Evolutionary conservation across 2,329 filamentous ascomycete genomes (phyloP).

Genomic region (Proliferodiscus dingleyae): DNA sequence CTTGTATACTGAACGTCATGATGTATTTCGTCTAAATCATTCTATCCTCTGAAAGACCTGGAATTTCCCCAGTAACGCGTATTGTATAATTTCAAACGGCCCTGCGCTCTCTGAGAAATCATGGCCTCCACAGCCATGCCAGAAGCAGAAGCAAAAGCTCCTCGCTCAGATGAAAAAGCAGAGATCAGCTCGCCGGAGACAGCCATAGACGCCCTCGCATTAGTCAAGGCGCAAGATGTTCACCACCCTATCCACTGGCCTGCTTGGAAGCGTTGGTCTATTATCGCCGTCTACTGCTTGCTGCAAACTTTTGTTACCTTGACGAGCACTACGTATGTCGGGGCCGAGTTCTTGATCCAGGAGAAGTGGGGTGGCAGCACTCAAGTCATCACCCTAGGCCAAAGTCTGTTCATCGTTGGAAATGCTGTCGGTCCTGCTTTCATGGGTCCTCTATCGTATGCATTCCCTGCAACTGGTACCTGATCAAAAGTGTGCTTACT

Average conservation of each 20-base stretch:
- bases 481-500: conserved; percentile 1
- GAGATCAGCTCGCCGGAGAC: conserved; percentile 6
- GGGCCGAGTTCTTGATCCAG: conserved; percentile 35
- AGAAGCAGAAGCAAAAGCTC: too few species aligned
- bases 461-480: conserved; percentile 6
- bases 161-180: too few species aligned
- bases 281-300: conserved; percentile 22
- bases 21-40: too few species aligned
- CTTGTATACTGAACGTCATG: too few species aligned
- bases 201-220: conserved; percentile 22
- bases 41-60: too few species aligned
- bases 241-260: conserved; percentile 29
- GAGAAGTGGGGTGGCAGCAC: conserved; percentile 34
- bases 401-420: conserved; percentile 40
- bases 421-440: conserved; percentile 39
- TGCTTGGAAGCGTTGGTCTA: conserved; percentile 23
- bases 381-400: conserved; percentile 37
- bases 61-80: too few species aligned
- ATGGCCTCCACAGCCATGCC: too few species aligned
- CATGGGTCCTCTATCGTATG: conserved; percentile 37
- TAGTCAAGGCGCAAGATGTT: conserved; percentile 24
- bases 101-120: too few species aligned
- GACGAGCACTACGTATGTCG: conserved; percentile 37
- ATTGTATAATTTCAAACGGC: too few species aligned
- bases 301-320: conserved; percentile 36